A percentile compares a stretch with the other conserved stretches of the same genome.
These are phyloP conservation scores for sunflower (Helianthus annuus) DNA, from an alignment of 129 eudicot genomes.

Conservation along the genomic window HanXRQr2.0-SUNRISE NC_035445.2:74228245-74228744, in stretches of 20 bases:
- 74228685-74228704: background rate
- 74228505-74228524: slow-evolving; percentile 94
- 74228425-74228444: background rate
- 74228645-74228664: slow-evolving; percentile 1
- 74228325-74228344: background rate
- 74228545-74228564: slow-evolving; percentile 93
- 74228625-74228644: slow-evolving; percentile 67
- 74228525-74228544: slow-evolving; percentile 86
- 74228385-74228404: background rate
- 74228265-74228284: too few species aligned
- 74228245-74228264: too few species aligned
- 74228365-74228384: background rate
- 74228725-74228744: too few species aligned
- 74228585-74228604: slow-evolving; percentile 80
- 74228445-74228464: background rate
- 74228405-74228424: background rate
- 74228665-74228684: background rate
- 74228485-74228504: slow-evolving; percentile 13
- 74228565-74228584: slow-evolving; percentile 93
- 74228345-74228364: background rate
- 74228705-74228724: too few species aligned
- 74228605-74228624: slow-evolving; percentile 83
- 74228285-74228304: too few species aligned
- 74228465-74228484: background rate
- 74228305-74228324: background rate